Evolutionary conservation across 768 basidiomycete genomes (phyloP).

Genomic region (Trametes villosa): DNA sequence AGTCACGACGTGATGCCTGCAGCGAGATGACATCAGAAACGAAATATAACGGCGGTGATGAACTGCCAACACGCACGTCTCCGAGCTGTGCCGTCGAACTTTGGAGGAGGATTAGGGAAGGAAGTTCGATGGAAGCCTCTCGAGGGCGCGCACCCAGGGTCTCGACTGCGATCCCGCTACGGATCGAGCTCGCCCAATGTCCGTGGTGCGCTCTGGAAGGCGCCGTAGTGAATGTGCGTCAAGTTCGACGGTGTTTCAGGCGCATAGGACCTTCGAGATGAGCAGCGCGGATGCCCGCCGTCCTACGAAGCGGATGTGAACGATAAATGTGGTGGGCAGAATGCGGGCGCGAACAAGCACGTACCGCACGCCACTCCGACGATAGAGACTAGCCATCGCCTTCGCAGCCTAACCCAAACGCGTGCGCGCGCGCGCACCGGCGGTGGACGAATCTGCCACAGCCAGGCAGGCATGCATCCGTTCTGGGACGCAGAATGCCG

Average conservation of each 20-base stretch:
- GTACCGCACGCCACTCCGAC: neutral
- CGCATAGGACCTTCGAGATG: neutral
- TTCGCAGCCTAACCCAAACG: neutral
- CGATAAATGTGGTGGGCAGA: neutral
- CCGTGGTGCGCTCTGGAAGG: too few relatives aligned
- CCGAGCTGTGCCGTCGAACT: too few relatives aligned
- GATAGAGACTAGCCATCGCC: neutral
- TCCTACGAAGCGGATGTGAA: neutral
- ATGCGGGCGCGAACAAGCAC: slow-evolving; percentile 2
- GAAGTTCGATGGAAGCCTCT: too few relatives aligned
- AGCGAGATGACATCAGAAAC: neutral
- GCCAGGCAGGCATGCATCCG: too few relatives aligned
- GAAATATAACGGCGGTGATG: neutral
- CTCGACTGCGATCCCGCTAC: too few relatives aligned
- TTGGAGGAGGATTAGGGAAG: too few relatives aligned
- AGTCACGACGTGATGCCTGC: neutral
- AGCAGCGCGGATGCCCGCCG: neutral
- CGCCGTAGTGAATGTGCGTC: too few relatives aligned
- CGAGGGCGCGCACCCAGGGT: too few relatives aligned
- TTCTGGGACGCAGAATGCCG: too few relatives aligned
- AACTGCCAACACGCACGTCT: neutral
- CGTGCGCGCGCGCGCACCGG: neutral
- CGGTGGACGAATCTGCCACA: too few relatives aligned
- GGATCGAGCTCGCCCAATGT: too few relatives aligned
- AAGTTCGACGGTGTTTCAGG: too few relatives aligned